Base-by-base conservation (phyloP, 129 eudicot genomes). In the Artemisia argyi region DNA sequence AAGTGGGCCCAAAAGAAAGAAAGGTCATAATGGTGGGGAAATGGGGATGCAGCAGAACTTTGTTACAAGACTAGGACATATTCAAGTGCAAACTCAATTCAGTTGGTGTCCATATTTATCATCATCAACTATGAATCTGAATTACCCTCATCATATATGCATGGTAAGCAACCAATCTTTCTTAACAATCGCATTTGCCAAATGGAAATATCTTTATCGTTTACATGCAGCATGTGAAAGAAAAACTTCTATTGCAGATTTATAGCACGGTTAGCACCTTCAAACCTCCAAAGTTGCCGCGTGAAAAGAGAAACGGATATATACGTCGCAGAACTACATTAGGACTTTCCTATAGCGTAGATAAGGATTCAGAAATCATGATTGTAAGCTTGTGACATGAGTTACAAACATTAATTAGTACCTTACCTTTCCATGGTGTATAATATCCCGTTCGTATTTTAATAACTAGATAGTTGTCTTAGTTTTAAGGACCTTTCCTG, bases 1-100 rank as follows among this genome's bases (percentile, higher is more conserved):
- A 78, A 70, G 65, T 94, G 98, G 98, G 96, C 97, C 24, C 81
- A 80, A 51, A 90, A 88, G 88, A 90, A 82, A 78, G 75, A 71
- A 75, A 77, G 75, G 59, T 71, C 80, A 22, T 87, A 73, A 71
- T 50, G 69, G 50, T 42, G 46, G 19, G 57, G 19, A 0, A 16
- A 15, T 15, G 57, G 6, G 19, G 7, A 20, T 76, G 57, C 46
- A 39, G 10, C 46, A 39, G 10, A 39, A 39, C 46, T 39, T 39
- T 39, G 46, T 39, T 39, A 54, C 55, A 6, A 62, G 52, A 52
- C 69, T 61, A 72, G 61, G 49, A 54, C 64, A 17, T 49, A 24
- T 68, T 6, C 44, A 17, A 50, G 69, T 10, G 60, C 75, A 73
- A 57, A 9, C 48, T 61, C 14, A 12, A 48, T 17, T 30, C 48